These are phyloP conservation scores for Ceriops decandra DNA, from an alignment of 345 rosid species.

Conservation along the genomic window DNA sequence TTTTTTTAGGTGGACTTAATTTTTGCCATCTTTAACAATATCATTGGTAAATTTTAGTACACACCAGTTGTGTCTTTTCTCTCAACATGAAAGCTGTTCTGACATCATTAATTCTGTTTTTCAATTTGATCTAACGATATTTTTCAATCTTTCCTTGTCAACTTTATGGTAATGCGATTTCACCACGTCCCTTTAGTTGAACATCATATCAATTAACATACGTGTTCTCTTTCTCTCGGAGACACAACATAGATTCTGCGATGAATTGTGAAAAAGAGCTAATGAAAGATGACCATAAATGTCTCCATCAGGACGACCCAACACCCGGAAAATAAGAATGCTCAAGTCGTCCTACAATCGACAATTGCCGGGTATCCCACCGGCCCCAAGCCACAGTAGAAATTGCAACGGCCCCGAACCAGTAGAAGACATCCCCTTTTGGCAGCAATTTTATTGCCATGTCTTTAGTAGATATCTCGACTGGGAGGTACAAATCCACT, in stretches of 20 bases:
- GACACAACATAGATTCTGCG: slow-evolving; percentile 2
- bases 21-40: no score
- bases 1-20: no score
- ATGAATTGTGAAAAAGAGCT: neutral
- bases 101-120: no score
- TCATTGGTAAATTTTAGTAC: no score
- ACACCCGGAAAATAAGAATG: slow-evolving; percentile 37
- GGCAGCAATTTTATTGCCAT: slow-evolving; percentile 20
- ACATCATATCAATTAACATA: neutral
- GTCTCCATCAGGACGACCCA: slow-evolving; percentile 29
- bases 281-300: slow-evolving; percentile 22
- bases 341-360: slow-evolving; percentile 6
- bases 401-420: slow-evolving; percentile 19
- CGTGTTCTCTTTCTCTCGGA: neutral
- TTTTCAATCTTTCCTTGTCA: neutral
- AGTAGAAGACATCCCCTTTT: slow-evolving; percentile 18
- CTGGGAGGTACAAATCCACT: slow-evolving; percentile 30
- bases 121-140: no score
- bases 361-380: slow-evolving; percentile 35
- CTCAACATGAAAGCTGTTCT: no score
- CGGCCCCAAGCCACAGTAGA: slow-evolving; percentile 21
- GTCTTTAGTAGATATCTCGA: slow-evolving; percentile 15
- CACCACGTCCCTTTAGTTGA: neutral
- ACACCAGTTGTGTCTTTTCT: no score
- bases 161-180: neutral